A percentile compares a stretch with the other conserved stretches of the same genome.
Evolutionary conservation across 2,329 filamentous ascomycete species (phyloP).

Genomic region (Fusarium falciforme): DNA sequence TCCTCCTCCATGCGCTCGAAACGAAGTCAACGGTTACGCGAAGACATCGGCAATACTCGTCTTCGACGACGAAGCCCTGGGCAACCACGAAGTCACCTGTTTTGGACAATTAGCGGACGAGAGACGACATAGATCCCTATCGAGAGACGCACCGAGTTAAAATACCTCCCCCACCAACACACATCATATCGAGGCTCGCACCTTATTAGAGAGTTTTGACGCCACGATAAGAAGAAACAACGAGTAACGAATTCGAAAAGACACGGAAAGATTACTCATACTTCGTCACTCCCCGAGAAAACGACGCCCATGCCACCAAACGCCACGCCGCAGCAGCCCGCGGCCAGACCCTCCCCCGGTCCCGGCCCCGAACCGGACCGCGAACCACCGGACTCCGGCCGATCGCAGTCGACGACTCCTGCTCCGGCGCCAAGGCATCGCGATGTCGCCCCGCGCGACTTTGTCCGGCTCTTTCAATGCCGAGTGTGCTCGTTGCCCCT

Average conservation of each 20-base stretch:
- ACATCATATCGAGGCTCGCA: constrained; percentile 27
- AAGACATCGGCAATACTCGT: constrained; percentile 24
- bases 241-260: constrained; percentile 5
- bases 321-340: constrained; percentile 19
- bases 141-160: not conserved
- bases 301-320: constrained; percentile 38
- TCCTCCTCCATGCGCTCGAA: constrained; percentile 32
- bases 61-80: not conserved
- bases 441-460: constrained; percentile 43
- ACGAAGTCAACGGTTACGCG: constrained; percentile 33
- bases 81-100: constrained; percentile 5
- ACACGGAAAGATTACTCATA: constrained; percentile 1
- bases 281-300: not conserved
- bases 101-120: not conserved
- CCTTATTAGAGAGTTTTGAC: constrained; percentile 41
- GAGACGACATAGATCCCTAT: constrained; percentile 6
- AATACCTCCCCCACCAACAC: not conserved
- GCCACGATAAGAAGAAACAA: constrained; percentile 5
- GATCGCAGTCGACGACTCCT: constrained; percentile 14
- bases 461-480: constrained; percentile 81
- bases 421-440: constrained; percentile 13
- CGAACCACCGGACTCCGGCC: constrained; percentile 16
- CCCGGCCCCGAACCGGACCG: constrained; percentile 22
- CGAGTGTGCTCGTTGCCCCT: constrained; percentile 77
- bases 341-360: constrained; percentile 25